Base-by-base conservation (phyloP, 805 yeast genomes). In the Pichia pseudocactophila region DNA sequence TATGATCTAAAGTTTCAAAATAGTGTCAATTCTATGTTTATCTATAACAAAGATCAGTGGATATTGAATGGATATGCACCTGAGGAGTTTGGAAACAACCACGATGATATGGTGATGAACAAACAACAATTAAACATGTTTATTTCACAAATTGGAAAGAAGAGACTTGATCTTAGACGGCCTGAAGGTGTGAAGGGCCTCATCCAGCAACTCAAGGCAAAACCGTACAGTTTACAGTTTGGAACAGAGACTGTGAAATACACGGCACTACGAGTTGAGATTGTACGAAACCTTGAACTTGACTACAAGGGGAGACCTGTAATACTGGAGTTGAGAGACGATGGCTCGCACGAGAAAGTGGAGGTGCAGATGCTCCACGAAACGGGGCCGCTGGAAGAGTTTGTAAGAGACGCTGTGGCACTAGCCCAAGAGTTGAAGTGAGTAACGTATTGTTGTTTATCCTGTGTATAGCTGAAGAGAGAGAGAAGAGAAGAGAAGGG, bases 1-100 rank as follows among this genome's bases (percentile, higher is more conserved):
- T 45, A 48, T n/a, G 66, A 62, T 42, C 41, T 62, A 37, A 55
- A 52, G 42, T 59, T 58, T 41, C 62, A 58, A 36, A 53, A 57
- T 10, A 50, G 61, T 32, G 50, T 48, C 38, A 59, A 58, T 41
- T 57, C 63, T 8, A 39, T 52, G 39, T 41, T 57, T 9, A 44
- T 54, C 30, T 47, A 51, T 32, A 42, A 46, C 13, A 49, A 48
- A 26, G 47, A 48, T 26, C 49, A 48, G 27, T 48, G 51, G 45
- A 33, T 38, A 8, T 37, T 44, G 16, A 46, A 48, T 30, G 45
- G 48, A 11, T 27, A 38, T 7, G 18, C 18, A 12, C 41, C 41
- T 16, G 30, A 32, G n/a, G 40, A 40, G 1, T 32, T 37, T 12
- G 34, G 36, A 11, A 51, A 53, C 5, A 45, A 46, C 4, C 42